Percentiles rank a stretch among this genome's conserved stretches.
phyloP scores from a whole-genome alignment of 164 flowering plant species.

The Sedum album region DNA sequence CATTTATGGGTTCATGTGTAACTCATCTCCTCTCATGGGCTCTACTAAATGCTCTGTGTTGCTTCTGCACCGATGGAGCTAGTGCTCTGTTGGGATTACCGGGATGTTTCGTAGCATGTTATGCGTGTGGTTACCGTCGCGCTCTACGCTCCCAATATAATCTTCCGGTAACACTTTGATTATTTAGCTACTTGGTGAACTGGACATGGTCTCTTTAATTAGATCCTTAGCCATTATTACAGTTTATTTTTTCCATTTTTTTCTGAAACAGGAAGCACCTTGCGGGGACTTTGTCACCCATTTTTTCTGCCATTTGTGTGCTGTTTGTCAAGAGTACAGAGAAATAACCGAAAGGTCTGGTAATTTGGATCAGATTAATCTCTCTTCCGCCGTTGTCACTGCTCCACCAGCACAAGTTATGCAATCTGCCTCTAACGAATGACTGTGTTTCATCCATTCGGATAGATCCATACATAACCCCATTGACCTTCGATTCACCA shows the following conservation, averaged over 20 bases:
- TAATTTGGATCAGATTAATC: slow-evolving; percentile 23
- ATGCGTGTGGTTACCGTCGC: slow-evolving; percentile 79
- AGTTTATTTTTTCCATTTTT: not conserved
- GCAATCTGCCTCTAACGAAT: slow-evolving; percentile 15
- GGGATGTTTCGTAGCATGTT: slow-evolving; percentile 69
- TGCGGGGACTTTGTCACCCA: slow-evolving; percentile 82
- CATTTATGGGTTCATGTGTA: slow-evolving; percentile 58
- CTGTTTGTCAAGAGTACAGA: slow-evolving; percentile 83
- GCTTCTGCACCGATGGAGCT: slow-evolving; percentile 57
- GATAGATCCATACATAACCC: not conserved
- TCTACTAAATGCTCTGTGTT: slow-evolving; percentile 55
- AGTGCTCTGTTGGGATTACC: slow-evolving; percentile 61
- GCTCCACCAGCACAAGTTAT: slow-evolving; percentile 55
- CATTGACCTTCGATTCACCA: not conserved
- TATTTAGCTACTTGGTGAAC: not conserved
- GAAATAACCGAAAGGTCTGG: slow-evolving; percentile 67
- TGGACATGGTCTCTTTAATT: not conserved
- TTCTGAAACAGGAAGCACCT: slow-evolving; percentile 64
- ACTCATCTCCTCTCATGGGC: slow-evolving; percentile 65
- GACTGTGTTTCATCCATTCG: not conserved
- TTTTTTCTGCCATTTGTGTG: slow-evolving; percentile 78
- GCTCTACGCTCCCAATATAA: slow-evolving; percentile 57
- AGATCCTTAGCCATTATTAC: not conserved
- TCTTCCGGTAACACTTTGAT: slow-evolving; percentile 39
- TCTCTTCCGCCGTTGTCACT: slow-evolving; percentile 29